A percentile compares a stretch with the other conserved stretches of the same genome.
phyloP scores from a whole-genome alignment of 148 eudicot species.

The Cornus suecica region DNA sequence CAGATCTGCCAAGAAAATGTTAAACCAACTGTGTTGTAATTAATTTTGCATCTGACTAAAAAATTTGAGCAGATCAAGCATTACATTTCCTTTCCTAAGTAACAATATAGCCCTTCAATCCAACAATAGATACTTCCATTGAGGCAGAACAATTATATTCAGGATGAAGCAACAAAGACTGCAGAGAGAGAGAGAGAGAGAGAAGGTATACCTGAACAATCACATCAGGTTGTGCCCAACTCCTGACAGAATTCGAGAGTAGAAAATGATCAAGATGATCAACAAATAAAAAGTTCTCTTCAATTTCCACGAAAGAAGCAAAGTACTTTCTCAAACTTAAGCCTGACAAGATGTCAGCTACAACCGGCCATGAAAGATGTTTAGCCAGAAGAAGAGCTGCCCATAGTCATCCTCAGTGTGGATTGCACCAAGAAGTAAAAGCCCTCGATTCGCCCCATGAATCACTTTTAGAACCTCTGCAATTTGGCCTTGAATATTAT shows the following conservation, averaged over 20 bases:
- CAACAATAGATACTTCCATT: not conserved
- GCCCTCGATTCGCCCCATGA: conserved; percentile 51
- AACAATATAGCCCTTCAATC: no score
- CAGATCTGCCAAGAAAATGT: no score
- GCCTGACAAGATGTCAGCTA: conserved; percentile 81
- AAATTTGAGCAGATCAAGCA: not conserved
- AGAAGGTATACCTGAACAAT: conserved; percentile 68
- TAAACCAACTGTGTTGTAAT: not conserved
- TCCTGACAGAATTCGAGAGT: conserved; percentile 48
- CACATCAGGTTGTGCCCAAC: conserved; percentile 69
- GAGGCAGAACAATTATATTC: not conserved
- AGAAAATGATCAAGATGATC: conserved; percentile 90
- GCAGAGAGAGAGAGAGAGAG: not conserved
- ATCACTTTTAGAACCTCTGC: conserved; percentile 54
- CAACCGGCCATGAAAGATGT: conserved; percentile 89
- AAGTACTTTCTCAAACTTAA: conserved; percentile 68
- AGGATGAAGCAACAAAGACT: not conserved
- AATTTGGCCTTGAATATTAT: conserved; percentile 31
- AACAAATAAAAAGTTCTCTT: conserved; percentile 48
- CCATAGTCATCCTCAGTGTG: conserved; percentile 78
- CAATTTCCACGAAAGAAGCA: conserved; percentile 40
- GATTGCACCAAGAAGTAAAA: conserved; percentile 69
- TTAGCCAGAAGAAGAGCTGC: conserved; percentile 84
- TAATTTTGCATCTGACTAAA: not conserved
- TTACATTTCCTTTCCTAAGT: not conserved